Evolutionary conservation across 1,139 yeast genomes (phyloP).

Genomic region (Taphrina communis): DNA sequence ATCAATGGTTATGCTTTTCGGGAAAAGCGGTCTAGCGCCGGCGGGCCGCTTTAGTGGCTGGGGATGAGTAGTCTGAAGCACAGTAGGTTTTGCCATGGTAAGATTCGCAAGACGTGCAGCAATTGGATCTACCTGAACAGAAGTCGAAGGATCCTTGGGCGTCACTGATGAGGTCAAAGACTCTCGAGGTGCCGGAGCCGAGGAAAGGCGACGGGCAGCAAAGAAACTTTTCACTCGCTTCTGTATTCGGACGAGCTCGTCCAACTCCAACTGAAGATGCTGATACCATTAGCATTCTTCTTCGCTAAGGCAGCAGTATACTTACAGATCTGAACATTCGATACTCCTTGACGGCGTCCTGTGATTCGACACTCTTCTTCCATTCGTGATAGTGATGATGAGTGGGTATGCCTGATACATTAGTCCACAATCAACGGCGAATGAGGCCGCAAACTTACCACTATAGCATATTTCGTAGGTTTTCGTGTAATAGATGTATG

Average conservation of each 20-base stretch:
- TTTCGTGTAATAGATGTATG: slow-evolving; percentile 26
- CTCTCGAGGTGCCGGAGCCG: not conserved
- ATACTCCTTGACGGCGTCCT: slow-evolving; percentile 4
- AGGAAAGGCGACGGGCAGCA: slow-evolving; percentile 17
- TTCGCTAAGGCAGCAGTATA: not conserved
- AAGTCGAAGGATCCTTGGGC: not conserved
- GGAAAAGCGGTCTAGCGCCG: slow-evolving; percentile 41
- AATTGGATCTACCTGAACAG: not conserved
- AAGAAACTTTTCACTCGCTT: slow-evolving; percentile 14
- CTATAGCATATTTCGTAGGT: slow-evolving; percentile 33
- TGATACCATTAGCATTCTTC: not conserved
- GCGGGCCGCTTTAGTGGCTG: not conserved
- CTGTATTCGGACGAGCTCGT: slow-evolving; percentile 5
- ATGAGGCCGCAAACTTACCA: slow-evolving; percentile 1
- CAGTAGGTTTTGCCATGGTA: not conserved
- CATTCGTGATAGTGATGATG: slow-evolving; percentile 23
- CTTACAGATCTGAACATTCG: slow-evolving; percentile 11
- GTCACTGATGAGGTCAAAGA: not conserved
- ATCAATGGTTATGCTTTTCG: slow-evolving; percentile 50
- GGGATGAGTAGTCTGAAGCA: not conserved
- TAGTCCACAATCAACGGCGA: not conserved
- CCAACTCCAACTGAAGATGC: slow-evolving; percentile 16
- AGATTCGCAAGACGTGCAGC: slow-evolving; percentile 1
- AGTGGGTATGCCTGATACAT: slow-evolving; percentile 9
- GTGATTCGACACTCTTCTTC: not conserved